Evolutionary conservation across 768 basidiomycete genomes (phyloP), one percentile per base, ranked within the genome.

Genomic region (Trametes elegans): DNA sequence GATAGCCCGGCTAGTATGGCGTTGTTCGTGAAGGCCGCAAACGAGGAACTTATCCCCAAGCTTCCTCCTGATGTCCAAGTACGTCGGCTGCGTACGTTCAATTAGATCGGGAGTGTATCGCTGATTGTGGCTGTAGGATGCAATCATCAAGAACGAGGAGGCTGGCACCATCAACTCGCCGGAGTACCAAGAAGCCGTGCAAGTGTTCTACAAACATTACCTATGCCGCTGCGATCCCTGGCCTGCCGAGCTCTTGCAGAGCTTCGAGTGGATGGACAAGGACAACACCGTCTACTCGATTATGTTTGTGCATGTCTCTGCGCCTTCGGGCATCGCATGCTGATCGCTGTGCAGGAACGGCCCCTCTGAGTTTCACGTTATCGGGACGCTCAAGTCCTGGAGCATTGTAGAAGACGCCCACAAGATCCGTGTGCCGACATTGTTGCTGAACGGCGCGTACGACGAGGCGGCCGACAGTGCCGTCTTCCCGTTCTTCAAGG

Each of bases 261-360:
- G 71, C 24, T 68, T 80, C 42, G 67, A 54, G 18, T 65, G 62
- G 57, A 41, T 74, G 6, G 73, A 71, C 6, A 68, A 73, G 35
- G 80, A 82, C 49, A 69, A 75, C 4, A 82, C 80, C 0, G 79
- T 81, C 5, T 76, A 75, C 46, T 53, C 62, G 34, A 76, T 76
- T 2, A 79, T 83, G 81, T 79, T 40, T 38, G 74, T 62, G 26
- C 48, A 21, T 38, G 2, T 7, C 14, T 36, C 0, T 13, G 23
- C 26, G 3, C 16, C 14, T 21, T 3, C 3, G 18, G 41, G 7
- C 0, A 23, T 2, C 19, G 2, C 21, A 27, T 47, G 16, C 14
- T 43, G 24, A 43, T n/a, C 31, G 11, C 5, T 28, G 11, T 6
- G 32, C 53, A 64, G 69, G 49, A 49, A 64, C 24, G 67, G 72